phyloP scores from a whole-genome alignment of 228 moss, liverwort and hornwort species.

The Sphagnum fallax region DNA sequence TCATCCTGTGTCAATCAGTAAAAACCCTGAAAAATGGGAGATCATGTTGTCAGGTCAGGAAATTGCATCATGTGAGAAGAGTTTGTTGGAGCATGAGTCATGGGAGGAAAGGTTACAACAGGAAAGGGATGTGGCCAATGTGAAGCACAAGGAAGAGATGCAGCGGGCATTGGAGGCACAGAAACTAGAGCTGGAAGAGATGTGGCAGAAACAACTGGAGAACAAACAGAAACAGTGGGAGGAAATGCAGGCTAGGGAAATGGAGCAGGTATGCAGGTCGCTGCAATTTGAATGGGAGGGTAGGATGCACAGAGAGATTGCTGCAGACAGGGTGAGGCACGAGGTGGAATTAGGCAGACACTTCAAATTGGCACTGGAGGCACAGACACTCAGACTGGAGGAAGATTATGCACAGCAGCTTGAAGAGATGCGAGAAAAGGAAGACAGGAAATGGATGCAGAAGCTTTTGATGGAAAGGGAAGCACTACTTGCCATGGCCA shows the following conservation, averaged over 20 bases:
- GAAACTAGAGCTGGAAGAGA: not conserved
- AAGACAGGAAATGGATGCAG: constrained; percentile 9
- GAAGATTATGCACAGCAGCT: constrained; percentile 4
- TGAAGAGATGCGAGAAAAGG: constrained; percentile 7
- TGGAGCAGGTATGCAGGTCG: constrained; percentile 4
- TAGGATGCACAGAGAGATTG: constrained; percentile 2
- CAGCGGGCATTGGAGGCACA: constrained; percentile 3
- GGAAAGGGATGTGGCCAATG: constrained; percentile 1
- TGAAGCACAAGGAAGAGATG: not conserved
- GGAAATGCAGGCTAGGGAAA: not conserved
- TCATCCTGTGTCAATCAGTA: not conserved
- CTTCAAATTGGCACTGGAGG: constrained; percentile 8
- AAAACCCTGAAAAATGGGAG: not conserved
- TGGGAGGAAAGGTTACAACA: constrained; percentile 7
- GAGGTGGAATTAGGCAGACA: constrained; percentile 1
- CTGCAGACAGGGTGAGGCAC: constrained; percentile 1
- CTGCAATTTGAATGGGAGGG: constrained; percentile 7
- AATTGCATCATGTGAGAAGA: not conserved
- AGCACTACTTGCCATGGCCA: constrained; percentile 7
- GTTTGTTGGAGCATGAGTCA: not conserved
- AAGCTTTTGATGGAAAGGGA: constrained; percentile 7
- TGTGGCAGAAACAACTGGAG: not conserved
- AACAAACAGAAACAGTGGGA: constrained; percentile 2
- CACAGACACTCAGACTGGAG: constrained; percentile 3
- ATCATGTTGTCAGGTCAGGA: not conserved